Evolutionary conservation across 106 monocot genomes (phyloP).

Genomic region (Cymbidium sinense): DNA sequence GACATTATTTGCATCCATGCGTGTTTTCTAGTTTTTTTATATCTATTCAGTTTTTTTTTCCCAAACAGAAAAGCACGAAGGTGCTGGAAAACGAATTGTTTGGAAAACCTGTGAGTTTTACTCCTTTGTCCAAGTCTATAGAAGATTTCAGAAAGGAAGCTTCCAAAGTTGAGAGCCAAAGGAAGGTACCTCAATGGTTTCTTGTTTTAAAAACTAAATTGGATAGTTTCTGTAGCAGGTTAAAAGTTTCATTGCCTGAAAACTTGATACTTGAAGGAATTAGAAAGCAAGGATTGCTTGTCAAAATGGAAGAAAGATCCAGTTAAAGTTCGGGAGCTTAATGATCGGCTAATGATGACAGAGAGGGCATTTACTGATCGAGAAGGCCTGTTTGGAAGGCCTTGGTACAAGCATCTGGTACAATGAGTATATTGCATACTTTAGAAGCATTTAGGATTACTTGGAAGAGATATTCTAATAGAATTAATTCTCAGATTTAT

Average conservation of each 20-base stretch:
- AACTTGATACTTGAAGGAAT: slow-evolving; percentile 22
- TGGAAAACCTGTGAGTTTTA: slow-evolving; percentile 30
- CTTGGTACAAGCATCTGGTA: slow-evolving; percentile 86
- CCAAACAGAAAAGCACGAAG: slow-evolving; percentile 32
- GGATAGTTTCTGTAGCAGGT: not conserved
- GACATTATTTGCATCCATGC: no score
- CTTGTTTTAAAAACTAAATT: not conserved
- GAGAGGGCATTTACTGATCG: slow-evolving; percentile 65
- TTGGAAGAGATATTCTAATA: no score
- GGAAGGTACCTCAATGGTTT: slow-evolving; percentile 31
- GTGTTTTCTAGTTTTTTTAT: not conserved
- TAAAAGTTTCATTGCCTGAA: not conserved
- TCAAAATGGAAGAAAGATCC: slow-evolving; percentile 31
- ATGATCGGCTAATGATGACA: slow-evolving; percentile 69
- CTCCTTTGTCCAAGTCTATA: slow-evolving; percentile 52
- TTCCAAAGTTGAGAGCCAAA: slow-evolving; percentile 31
- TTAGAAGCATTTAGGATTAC: no score
- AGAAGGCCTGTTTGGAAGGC: slow-evolving; percentile 49
- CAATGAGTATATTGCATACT: no score
- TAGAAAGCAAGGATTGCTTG: slow-evolving; percentile 23
- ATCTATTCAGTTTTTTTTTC: not conserved
- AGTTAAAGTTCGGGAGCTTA: slow-evolving; percentile 46
- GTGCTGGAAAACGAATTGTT: slow-evolving; percentile 26
- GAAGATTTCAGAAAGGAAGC: slow-evolving; percentile 40
- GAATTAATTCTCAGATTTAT: slow-evolving; percentile 32